Evolutionary conservation across 768 basidiomycete species (phyloP).

Genomic region (Macrolepiota albuminosa): DNA sequence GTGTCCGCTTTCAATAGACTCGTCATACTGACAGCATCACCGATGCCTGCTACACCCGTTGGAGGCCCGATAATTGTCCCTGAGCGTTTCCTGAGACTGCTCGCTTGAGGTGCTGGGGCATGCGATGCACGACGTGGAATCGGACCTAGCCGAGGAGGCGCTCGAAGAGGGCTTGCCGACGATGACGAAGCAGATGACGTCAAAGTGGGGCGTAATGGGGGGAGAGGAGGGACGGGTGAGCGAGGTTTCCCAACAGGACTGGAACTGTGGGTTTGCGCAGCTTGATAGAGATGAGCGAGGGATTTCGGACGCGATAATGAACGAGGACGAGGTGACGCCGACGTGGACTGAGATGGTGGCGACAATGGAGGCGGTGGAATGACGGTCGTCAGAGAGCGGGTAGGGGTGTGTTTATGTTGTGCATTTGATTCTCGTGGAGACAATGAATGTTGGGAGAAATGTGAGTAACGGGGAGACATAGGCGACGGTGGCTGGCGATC

Average conservation of each 20-base stretch:
- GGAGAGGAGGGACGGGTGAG: slow-evolving; percentile 7
- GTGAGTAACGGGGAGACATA: slow-evolving; percentile 19
- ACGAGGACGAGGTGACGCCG: slow-evolving; percentile 2
- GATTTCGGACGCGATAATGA: slow-evolving; percentile 12
- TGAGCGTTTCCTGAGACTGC: slow-evolving; percentile 24
- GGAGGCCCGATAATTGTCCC: slow-evolving; percentile 25
- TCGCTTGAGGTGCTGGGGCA: slow-evolving; percentile 22
- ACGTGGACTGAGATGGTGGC: not conserved
- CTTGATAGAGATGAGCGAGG: slow-evolving; percentile 14
- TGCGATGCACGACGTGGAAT: slow-evolving; percentile 22
- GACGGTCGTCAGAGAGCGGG: slow-evolving; percentile 7
- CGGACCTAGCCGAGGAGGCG: slow-evolving; percentile 10
- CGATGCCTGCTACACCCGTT: slow-evolving; percentile 16
- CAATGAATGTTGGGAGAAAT: slow-evolving; percentile 10
- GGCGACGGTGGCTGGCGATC: slow-evolving; percentile 20
- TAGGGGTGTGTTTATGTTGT: slow-evolving; percentile 15
- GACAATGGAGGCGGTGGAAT: slow-evolving; percentile 6
- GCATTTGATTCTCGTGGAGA: slow-evolving; percentile 20
- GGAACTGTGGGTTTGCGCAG: slow-evolving; percentile 13
- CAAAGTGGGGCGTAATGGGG: not conserved
- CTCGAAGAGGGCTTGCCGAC: not conserved
- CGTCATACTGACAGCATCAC: slow-evolving; percentile 17
- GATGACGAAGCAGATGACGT: slow-evolving; percentile 8
- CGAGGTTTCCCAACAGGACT: slow-evolving; percentile 15
- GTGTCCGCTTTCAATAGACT: slow-evolving; percentile 12